phyloP scores from a whole-genome alignment of 1,139 yeast species.

The Trichomonascaceae sp. region DNA sequence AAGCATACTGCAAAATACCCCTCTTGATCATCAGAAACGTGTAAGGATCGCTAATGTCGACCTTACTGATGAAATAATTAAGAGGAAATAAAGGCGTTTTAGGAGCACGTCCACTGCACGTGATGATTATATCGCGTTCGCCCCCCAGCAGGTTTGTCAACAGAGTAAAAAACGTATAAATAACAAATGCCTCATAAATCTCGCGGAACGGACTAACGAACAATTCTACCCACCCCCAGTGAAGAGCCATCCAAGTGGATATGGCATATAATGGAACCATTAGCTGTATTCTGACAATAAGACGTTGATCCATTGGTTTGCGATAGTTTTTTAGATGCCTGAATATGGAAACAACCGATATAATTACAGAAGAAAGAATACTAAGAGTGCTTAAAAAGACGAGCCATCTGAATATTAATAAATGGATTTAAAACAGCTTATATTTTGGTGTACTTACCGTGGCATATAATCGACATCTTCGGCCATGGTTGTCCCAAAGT shows the following conservation, averaged over 20 bases:
- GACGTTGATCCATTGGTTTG: constrained; percentile 81
- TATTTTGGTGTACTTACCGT: constrained; percentile 1
- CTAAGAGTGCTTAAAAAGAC: constrained; percentile 15
- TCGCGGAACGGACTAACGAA: constrained; percentile 76
- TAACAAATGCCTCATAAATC: constrained; percentile 91
- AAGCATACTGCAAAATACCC: constrained; percentile 87
- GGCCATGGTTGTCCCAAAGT: background rate
- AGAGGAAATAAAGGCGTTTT: constrained; percentile 58
- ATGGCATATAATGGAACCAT: constrained; percentile 47
- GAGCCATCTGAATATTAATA: constrained; percentile 8
- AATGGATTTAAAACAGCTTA: background rate
- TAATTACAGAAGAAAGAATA: constrained; percentile 32
- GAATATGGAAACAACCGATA: constrained; percentile 43
- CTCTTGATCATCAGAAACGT: constrained; percentile 73
- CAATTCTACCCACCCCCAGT: constrained; percentile 41
- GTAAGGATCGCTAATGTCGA: constrained; percentile 83
- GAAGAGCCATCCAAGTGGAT: constrained; percentile 52
- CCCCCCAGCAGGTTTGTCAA: constrained; percentile 86
- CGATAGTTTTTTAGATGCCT: constrained; percentile 66
- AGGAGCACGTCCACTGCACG: constrained; percentile 69
- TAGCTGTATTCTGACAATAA: constrained; percentile 71
- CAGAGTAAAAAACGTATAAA: constrained; percentile 83
- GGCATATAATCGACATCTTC: constrained; percentile 10
- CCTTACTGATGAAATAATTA: constrained; percentile 46
- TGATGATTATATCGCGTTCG: constrained; percentile 72